A percentile compares a stretch with the other conserved stretches of the same genome.
phyloP scores from a whole-genome alignment of 805 yeast species.

The Monosporozyma solicola region DNA sequence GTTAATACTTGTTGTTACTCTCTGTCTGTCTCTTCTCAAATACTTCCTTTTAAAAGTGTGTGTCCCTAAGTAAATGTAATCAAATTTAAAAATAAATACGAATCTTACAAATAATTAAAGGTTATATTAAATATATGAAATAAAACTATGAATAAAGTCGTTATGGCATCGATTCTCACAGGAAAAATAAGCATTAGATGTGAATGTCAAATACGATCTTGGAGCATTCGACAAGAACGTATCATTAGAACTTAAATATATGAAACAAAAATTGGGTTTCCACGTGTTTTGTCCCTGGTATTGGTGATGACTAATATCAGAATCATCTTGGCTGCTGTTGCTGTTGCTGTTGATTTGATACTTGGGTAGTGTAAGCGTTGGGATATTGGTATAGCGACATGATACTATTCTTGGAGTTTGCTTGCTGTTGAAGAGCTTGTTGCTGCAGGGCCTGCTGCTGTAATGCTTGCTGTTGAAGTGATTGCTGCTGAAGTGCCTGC shows the following conservation, averaged over 20 bases:
- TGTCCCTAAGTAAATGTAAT: not conserved
- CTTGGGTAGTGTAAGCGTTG: conserved; percentile 4
- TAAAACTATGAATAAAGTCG: not conserved
- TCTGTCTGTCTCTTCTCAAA: not conserved
- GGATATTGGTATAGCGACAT: not conserved
- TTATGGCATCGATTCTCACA: no score
- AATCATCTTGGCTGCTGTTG: conserved; percentile 1
- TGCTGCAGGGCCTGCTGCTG: conserved; percentile 7
- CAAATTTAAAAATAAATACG: not conserved
- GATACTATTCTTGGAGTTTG: not conserved
- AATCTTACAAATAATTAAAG: not conserved
- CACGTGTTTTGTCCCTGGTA: not conserved
- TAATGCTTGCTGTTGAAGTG: conserved; percentile 11
- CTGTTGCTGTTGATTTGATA: conserved; percentile 9
- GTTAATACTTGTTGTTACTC: not conserved
- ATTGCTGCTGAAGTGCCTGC: conserved; percentile 11
- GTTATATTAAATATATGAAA: not conserved
- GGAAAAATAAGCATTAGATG: not conserved
- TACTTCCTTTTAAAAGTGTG: not conserved
- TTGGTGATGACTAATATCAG: not conserved
- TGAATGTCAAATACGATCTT: not conserved
- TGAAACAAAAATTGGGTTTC: not conserved
- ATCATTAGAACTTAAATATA: not conserved
- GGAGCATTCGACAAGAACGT: not conserved
- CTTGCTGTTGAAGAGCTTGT: conserved; percentile 5